Base-by-base conservation (phyloP, 495 filamentous ascomycete species). In the Beverwykella pulmonaria region DNA sequence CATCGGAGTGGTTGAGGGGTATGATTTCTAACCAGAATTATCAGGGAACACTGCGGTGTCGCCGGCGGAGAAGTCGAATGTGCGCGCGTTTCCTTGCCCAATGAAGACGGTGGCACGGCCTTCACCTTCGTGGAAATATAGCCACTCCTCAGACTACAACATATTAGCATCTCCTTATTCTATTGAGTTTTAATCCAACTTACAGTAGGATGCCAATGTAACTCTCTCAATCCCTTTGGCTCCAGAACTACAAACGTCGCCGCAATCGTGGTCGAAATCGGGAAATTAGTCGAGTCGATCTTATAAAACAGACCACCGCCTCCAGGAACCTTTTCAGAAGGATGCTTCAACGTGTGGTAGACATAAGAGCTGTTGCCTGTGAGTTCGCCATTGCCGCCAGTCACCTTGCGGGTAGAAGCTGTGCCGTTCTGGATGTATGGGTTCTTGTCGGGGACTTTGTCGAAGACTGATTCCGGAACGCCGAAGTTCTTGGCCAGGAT, bases 171-270 rank as follows among this genome's bases (percentile, higher is more conserved):
- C 61, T 63, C 44, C 27, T 36, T 39, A 44, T 63, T 61, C 10
- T 30, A 57, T 20, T 25, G 39, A 29, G 36, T 25, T n/a, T 8
- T 54, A 15, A 19, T 19, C 19, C 15, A 15, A 71, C 80, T 74
- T 72, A 85, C 84, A 65, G 85, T 88, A n/a, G 86, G 85, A 75
- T 87, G 85, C 87, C 85, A 88, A 68, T 88, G 87, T 56, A 89
- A 74, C 76, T 89, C 86, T 39, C 87, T 78, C 47, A 89, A 71
- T 15, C 80, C 86, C 53, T 79, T 80, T 0, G 87, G 86, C 74
- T 88, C 77, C 22, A 89, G 78, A 23, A 80, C 81, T 1, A 88
- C 83, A 50, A 88, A 77, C 0, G 84, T 80, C 0, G 86, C 83
- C 17, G 86, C 87, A 53, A 89, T 81, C 0, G 84, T 88, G 46